Evolutionary conservation across 2,329 filamentous ascomycete genomes (phyloP).

Genomic region (Drechslerella dactyloides): DNA sequence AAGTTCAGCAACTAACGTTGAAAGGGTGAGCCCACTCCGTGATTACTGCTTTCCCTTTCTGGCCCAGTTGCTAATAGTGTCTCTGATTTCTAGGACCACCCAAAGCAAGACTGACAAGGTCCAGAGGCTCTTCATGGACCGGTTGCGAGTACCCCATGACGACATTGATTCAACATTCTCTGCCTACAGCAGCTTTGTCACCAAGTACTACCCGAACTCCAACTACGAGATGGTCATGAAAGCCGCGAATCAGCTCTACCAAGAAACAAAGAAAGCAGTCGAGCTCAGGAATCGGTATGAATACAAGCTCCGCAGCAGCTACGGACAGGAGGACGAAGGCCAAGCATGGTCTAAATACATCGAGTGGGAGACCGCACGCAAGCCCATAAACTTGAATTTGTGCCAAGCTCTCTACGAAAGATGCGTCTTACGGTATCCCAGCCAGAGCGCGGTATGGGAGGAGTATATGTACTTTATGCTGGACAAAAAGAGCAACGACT

Average conservation of each 20-base stretch:
- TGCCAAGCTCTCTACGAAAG: constrained; percentile 54
- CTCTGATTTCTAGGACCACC: constrained; percentile 13
- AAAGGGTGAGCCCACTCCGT: constrained; percentile 63
- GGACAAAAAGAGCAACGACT: constrained; percentile 52
- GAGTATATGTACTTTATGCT: constrained; percentile 54
- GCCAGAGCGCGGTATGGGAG: constrained; percentile 54
- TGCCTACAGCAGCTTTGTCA: constrained; percentile 75
- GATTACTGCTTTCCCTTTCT: constrained; percentile 55
- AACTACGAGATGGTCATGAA: constrained; percentile 78
- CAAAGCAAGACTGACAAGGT: constrained; percentile 66
- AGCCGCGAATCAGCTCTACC: constrained; percentile 68
- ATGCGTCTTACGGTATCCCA: constrained; percentile 53
- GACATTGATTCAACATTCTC: constrained; percentile 78
- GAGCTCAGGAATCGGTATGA: constrained; percentile 72
- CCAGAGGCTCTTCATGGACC: constrained; percentile 72
- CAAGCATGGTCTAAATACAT: constrained; percentile 72
- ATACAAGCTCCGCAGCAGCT: constrained; percentile 67
- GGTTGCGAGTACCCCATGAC: constrained; percentile 74
- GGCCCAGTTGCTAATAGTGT: constrained; percentile 3
- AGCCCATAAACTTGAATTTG: constrained; percentile 63
- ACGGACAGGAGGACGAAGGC: constrained; percentile 64
- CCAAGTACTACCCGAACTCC: constrained; percentile 69
- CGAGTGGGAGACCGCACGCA: constrained; percentile 77
- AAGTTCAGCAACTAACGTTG: constrained; percentile 73
- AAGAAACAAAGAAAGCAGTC: constrained; percentile 69